phyloP scores from a whole-genome alignment of 1,139 yeast genomes.

The Candida tropicalis region DNA sequence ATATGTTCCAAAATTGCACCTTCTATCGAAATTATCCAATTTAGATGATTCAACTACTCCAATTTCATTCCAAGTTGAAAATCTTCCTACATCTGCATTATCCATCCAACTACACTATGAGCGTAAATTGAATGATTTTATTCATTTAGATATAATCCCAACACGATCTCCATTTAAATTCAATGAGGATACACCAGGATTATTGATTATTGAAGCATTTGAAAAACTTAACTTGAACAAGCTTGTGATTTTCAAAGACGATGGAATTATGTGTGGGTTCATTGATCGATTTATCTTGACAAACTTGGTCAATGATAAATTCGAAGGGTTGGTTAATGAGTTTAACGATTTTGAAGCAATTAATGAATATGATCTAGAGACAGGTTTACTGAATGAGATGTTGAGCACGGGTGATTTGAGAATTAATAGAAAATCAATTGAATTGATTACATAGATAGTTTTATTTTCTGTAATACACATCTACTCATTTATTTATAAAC shows the following conservation, averaged over 20 bases:
- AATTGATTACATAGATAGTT: conserved; percentile 35
- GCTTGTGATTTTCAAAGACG: conserved; percentile 28
- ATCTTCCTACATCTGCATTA: conserved; percentile 22
- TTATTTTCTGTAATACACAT: too few species aligned
- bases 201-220: conserved; percentile 40
- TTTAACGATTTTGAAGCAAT: conserved; percentile 12
- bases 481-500: too few species aligned
- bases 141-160: conserved; percentile 21
- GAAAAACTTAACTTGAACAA: conserved; percentile 45
- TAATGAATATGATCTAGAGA: conserved; percentile 22
- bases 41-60: conserved; percentile 10
- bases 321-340: conserved; percentile 24
- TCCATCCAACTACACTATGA: conserved; percentile 33
- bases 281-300: conserved; percentile 44
- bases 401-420: conserved; percentile 16
- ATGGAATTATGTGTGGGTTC: conserved; percentile 38
- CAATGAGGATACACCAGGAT: conserved; percentile 38
- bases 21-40: conserved; percentile 16
- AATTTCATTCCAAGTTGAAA: conserved; percentile 29
- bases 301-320: conserved; percentile 31
- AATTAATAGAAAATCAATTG: conserved; percentile 26
- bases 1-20: conserved; percentile 30
- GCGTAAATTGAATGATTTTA: conserved; percentile 16
- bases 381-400: conserved; percentile 9
- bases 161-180: conserved; percentile 27